Percentiles rank a stretch among this genome's conserved stretches.
Evolutionary conservation across 345 rosid genomes (phyloP).

Genomic region (Camelina neglecta): DNA sequence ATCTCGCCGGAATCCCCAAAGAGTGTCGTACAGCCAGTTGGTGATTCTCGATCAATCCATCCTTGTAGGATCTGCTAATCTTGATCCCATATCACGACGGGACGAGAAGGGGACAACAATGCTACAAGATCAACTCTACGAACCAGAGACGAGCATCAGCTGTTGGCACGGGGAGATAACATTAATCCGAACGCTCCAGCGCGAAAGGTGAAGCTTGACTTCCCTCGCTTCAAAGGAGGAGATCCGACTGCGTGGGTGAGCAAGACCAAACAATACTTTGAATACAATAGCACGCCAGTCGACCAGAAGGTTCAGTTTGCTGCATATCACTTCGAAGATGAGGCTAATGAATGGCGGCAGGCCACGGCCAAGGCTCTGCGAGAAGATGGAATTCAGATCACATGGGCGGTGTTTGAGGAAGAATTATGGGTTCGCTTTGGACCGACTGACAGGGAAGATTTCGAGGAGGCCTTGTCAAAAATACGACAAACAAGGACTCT

Average conservation of each 20-base stretch:
- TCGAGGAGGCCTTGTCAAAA: neutral
- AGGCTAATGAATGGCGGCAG: neutral
- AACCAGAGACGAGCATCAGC: too few relatives aligned
- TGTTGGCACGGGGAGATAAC: too few relatives aligned
- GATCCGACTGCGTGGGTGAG: neutral
- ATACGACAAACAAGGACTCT: neutral
- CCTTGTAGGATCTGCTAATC: too few relatives aligned
- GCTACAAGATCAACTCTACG: too few relatives aligned
- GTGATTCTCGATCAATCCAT: too few relatives aligned
- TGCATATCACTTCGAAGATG: neutral
- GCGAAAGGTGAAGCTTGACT: neutral
- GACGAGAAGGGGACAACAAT: too few relatives aligned
- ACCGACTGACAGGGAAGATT: neutral
- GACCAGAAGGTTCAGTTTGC: neutral
- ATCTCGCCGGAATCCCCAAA: too few relatives aligned
- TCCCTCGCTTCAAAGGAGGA: neutral
- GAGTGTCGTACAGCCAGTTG: too few relatives aligned
- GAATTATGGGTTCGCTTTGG: neutral
- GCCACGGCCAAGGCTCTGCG: neutral
- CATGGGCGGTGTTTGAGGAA: neutral
- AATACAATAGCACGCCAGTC: neutral
- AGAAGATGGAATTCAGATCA: neutral
- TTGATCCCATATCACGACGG: too few relatives aligned
- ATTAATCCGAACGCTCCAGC: too few relatives aligned
- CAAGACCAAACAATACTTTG: neutral